phyloP scores from a whole-genome alignment of 176 grass and related monocot species.

The Avena eriantha region DNA sequence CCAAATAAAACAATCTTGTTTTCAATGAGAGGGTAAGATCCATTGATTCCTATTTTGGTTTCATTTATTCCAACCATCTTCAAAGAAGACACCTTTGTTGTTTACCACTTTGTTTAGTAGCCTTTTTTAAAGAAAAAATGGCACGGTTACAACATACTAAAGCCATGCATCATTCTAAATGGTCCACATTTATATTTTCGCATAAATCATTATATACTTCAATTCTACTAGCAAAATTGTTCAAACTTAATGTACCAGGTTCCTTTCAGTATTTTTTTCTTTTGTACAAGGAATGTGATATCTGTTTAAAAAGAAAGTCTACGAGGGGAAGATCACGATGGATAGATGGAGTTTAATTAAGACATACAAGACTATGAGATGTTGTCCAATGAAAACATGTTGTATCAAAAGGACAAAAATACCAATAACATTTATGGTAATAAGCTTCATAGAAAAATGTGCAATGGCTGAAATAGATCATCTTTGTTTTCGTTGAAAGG shows the following conservation, averaged over 20 bases:
- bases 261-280: too few species aligned
- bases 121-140: neutral
- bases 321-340: too few species aligned
- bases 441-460: neutral
- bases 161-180: too few species aligned
- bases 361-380: too few species aligned
- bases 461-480: neutral
- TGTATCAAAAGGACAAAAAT: neutral
- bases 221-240: too few species aligned
- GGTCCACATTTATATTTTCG: too few species aligned
- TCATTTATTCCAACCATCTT: neutral
- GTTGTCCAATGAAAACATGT: too few species aligned
- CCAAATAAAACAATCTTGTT: neutral
- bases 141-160: neutral
- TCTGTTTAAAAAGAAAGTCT: too few species aligned
- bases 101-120: conserved; percentile 7
- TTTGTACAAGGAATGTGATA: too few species aligned
- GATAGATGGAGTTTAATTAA: too few species aligned
- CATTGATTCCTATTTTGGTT: neutral
- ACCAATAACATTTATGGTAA: neutral
- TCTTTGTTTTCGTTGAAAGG: neutral
- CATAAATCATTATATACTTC: too few species aligned
- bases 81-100: neutral
- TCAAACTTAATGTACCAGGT: too few species aligned
- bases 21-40: neutral